These are phyloP conservation scores for Chromera velia DNA, from an alignment of 73 alveolate genomes.

Conservation along the genomic window DNA sequence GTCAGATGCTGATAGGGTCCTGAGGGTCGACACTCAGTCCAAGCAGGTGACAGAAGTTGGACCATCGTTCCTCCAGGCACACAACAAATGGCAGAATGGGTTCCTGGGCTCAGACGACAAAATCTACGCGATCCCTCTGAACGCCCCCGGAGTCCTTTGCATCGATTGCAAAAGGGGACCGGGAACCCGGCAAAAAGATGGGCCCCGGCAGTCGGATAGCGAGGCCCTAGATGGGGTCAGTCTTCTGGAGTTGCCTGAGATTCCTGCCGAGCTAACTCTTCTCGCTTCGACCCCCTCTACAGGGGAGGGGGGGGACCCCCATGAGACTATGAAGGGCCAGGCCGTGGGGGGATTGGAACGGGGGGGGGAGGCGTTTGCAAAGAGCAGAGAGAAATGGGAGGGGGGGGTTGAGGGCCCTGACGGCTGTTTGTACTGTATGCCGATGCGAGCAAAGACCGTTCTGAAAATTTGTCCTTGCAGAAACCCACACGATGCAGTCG, in stretches of 20 bases:
- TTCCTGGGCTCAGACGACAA: constrained; percentile 9
- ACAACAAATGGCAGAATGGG: constrained; percentile 3
- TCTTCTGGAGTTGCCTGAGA: no score
- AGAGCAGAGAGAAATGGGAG: constrained; percentile 13
- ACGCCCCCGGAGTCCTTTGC: no score
- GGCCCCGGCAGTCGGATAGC: no score
- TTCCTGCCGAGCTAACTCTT: no score
- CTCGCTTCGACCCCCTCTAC: not conserved
- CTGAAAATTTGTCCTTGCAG: no score
- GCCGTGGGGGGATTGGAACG: not conserved
- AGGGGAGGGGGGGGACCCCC: not conserved
- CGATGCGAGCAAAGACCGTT: no score
- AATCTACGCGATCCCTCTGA: constrained; percentile 30
- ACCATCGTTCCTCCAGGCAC: constrained; percentile 14
- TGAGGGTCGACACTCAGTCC: constrained; percentile 9
- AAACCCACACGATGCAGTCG: no score
- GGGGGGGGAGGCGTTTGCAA: not conserved
- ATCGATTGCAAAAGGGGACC: no score
- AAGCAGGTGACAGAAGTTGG: constrained; percentile 17
- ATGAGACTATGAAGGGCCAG: not conserved
- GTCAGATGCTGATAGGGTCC: constrained; percentile 21
- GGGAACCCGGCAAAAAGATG: no score
- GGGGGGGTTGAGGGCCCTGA: constrained; percentile 13
- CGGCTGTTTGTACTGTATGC: constrained; percentile 10
- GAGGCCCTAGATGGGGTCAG: constrained; percentile 17